Evolutionary conservation across 2,329 filamentous ascomycete genomes (phyloP), one percentile per base, ranked within the genome.

Genomic region (Bipolaris cookei): DNA sequence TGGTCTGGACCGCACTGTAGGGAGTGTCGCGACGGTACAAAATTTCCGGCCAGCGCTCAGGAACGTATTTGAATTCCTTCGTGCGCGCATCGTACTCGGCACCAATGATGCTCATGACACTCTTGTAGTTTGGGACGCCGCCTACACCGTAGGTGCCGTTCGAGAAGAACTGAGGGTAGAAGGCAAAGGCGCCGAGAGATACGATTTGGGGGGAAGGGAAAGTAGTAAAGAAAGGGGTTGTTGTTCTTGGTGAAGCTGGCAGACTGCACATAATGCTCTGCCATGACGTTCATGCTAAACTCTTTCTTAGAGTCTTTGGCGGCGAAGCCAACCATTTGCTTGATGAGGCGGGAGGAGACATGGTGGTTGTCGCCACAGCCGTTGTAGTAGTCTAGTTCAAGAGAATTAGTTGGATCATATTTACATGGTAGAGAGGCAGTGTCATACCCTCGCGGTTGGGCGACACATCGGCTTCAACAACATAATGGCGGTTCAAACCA

Each of bases 21-120:
- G 82, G 81, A 0, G 77, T 71, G 0, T 77, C 73, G 3, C 73
- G 73, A 44, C 78, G 77, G 69, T 81, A 84, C 79, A 81, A 84
- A 70, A 84, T 84, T 43, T 81, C 77, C 0, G 82, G 82, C 52
- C 84, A 84, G 11, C 77, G 76, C 63, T 85, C 82, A 61, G 78
- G 78, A 18, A 83, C 82, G 18, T 76, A 70, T 14, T 77, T 78
- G 64, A 83, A 83, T 45, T 78, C 74, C 7, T 75, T 77, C 3
- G 81, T 72, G 4, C 76, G 68, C 35, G 70, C 59, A 20, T 77
- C 77, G 21, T 78, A 76, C 28, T 84, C 75, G 4, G 74, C 81
- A 56, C 77, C 83, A 66, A 84, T 83, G 62, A 75, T 78, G 51
- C 76, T 77, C 52, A 84, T 69, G 5, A 74, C 76, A 37, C 72